Percentiles rank a stretch among this genome's conserved stretches.
These are phyloP conservation scores for Cucumis hystrix DNA, from an alignment of 306 rosid genomes.

Conservation along the genomic window DNA sequence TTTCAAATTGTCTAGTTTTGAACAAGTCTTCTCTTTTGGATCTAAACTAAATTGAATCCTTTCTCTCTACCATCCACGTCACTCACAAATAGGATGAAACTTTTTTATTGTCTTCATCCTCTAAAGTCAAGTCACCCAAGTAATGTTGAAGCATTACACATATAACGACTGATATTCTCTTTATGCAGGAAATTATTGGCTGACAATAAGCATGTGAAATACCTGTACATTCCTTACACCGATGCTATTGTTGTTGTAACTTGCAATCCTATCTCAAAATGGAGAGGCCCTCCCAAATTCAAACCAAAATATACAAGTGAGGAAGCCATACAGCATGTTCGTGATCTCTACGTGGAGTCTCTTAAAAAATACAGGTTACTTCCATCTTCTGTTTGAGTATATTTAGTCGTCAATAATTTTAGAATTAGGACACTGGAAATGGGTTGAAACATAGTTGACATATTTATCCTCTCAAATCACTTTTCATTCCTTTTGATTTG, in stretches of 20 bases:
- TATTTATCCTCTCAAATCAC: neutral
- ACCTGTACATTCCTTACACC: slow-evolving; percentile 72
- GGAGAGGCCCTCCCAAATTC: slow-evolving; percentile 83
- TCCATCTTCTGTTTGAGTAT: slow-evolving; percentile 1
- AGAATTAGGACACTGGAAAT: neutral
- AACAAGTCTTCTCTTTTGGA: neutral
- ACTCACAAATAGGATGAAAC: neutral
- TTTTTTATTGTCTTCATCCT: neutral
- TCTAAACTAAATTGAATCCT: neutral
- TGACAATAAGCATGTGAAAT: slow-evolving; percentile 87
- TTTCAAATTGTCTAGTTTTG: neutral
- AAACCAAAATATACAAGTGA: slow-evolving; percentile 60
- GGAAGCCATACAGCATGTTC: slow-evolving; percentile 76
- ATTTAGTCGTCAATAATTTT: neutral
- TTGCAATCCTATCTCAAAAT: slow-evolving; percentile 89
- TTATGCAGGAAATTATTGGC: slow-evolving; percentile 50
- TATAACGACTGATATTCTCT: neutral
- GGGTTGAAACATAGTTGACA: neutral
- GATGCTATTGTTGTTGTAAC: slow-evolving; percentile 71
- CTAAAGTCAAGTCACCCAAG: neutral
- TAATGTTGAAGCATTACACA: neutral
- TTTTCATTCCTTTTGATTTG: neutral
- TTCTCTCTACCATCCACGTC: neutral
- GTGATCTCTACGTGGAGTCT: slow-evolving; percentile 59
- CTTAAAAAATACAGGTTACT: slow-evolving; percentile 55